phyloP scores from a whole-genome alignment of 371 early-diverging fungal species.

The Zopfochytrium polystomum region DNA sequence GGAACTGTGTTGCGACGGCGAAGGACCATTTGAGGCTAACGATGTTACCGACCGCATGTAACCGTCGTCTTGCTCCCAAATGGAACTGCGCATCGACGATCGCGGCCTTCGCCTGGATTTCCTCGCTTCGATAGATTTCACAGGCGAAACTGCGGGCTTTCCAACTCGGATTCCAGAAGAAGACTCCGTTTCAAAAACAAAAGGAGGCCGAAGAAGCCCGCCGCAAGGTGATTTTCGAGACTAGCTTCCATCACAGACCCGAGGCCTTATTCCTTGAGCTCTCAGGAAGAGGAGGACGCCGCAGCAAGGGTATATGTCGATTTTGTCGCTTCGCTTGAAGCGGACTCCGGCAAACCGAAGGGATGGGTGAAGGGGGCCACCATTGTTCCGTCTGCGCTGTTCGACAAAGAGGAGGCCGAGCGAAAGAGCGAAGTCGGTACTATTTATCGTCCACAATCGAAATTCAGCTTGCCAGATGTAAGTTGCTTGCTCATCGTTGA shows the following conservation, averaged over 20 bases:
- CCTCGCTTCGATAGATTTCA: too few species aligned
- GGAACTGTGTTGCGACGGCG: too few species aligned
- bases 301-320: slow-evolving; percentile 78
- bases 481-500: background rate
- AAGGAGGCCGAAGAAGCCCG: slow-evolving; percentile 71
- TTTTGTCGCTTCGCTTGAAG: slow-evolving; percentile 83
- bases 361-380: slow-evolving; percentile 66
- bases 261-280: slow-evolving; percentile 3
- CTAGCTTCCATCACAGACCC: slow-evolving; percentile 1
- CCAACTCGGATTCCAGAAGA: slow-evolving; percentile 60
- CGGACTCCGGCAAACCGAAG: slow-evolving; percentile 45
- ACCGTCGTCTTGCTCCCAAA: too few species aligned
- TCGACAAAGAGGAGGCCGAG: slow-evolving; percentile 27
- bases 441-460: too few species aligned
- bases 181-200: slow-evolving; percentile 69
- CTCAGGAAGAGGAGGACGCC: slow-evolving; percentile 54
- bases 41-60: too few species aligned
- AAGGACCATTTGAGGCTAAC: too few species aligned
- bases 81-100: too few species aligned
- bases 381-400: slow-evolving; percentile 45
- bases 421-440: too few species aligned
- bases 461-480: background rate
- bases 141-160: slow-evolving; percentile 64
- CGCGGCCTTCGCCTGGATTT: too few species aligned
- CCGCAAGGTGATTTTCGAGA: slow-evolving; percentile 55